Percentiles rank a stretch among this genome's conserved stretches.
These are phyloP conservation scores for Calvatia gigantea DNA, from an alignment of 768 basidiomycete species.

Conservation along the genomic window DNA sequence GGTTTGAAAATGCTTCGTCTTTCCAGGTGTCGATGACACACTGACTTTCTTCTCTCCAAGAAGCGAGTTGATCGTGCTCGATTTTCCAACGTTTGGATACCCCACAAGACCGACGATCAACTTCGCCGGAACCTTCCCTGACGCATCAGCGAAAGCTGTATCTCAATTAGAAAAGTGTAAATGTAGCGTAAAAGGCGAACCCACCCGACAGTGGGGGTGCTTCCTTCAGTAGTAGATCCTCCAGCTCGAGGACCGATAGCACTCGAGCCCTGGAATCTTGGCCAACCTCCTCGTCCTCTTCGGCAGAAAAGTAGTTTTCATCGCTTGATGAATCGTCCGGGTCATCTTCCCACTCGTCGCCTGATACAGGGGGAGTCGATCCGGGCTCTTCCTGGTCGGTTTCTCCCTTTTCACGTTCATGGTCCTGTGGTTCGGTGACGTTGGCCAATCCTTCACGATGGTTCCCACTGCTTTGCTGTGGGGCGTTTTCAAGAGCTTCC, in stretches of 20 bases:
- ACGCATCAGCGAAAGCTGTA: conserved; percentile 57
- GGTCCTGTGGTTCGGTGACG: conserved; percentile 4
- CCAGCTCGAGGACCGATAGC: conserved; percentile 82
- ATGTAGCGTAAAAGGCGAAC: conserved; percentile 15
- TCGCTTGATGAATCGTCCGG: conserved; percentile 34
- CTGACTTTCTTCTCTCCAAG: conserved; percentile 97
- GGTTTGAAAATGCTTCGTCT: conserved; percentile 99
- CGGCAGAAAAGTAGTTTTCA: conserved; percentile 44
- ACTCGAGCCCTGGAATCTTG: conserved; percentile 71
- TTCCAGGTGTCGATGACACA: conserved; percentile 95
- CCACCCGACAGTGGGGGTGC: conserved; percentile 72
- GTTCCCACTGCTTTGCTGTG: conserved; percentile 13
- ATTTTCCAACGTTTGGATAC: conserved; percentile 98
- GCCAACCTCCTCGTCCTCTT: conserved; percentile 48
- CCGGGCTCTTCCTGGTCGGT: conserved; percentile 19
- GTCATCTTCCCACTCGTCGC: conserved; percentile 17
- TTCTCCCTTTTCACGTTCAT: conserved; percentile 15
- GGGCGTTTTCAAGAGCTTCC: conserved; percentile 36
- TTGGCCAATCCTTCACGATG: conserved; percentile 17
- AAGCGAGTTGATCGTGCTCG: conserved; percentile 94
- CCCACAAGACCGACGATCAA: conserved; percentile 90
- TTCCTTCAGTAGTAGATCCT: conserved; percentile 68
- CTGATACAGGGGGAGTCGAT: conserved; percentile 16
- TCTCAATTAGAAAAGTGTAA: background rate
- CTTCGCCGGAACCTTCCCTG: conserved; percentile 56